Evolutionary conservation across 805 yeast genomes (phyloP), one percentile per base, ranked within the genome.

Genomic region (Myxozyma mucilagina): DNA sequence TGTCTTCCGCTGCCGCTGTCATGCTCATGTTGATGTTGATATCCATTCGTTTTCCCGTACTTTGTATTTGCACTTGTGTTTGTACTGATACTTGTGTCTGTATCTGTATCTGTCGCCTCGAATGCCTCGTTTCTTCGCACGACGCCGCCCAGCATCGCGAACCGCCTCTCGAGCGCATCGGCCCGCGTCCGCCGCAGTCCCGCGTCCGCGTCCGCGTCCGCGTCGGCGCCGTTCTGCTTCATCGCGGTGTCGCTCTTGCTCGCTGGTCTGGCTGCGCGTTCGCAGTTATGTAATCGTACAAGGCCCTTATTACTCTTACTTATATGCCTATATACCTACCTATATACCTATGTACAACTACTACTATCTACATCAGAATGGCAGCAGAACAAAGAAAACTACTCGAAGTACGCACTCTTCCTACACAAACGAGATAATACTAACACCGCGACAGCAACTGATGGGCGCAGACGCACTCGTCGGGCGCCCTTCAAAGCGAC

Each of bases 361-460:
- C n/a, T n/a, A n/a, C n/a, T n/a, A n/a, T n/a, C n/a, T n/a, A n/a
- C n/a, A n/a, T 7, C 16, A 49, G 6, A 14, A 78, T 81, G 72
- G 86, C 93, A 0, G 89, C 89, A 35, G 88, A 87, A 71, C 97
- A 91, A 72, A 74, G 93, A 53, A 81, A 82, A 74, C 81, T 84
- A 53, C 75, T 91, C 34, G 94, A 89, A 63, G 67, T 64, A 53
- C 9, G 51, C 24, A 18, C 29, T 4, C 13, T 9, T 20, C 18
- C 32, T 35, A 2, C 5, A 31, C n/a, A n/a, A 38, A 38, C 16
- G 2, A 38, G 14, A 6, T 56, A 8, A 34, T 7, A 20, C 24
- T 42, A 56, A 41, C 24, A 10, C 9, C 9, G 7, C 3, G 20
- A 60, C 7, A 50, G 71, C 91, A 87, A 78, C 80, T 91, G 9